Evolutionary conservation across 805 yeast species (phyloP).

Genomic region (Metschnikowia picachoensis): DNA sequence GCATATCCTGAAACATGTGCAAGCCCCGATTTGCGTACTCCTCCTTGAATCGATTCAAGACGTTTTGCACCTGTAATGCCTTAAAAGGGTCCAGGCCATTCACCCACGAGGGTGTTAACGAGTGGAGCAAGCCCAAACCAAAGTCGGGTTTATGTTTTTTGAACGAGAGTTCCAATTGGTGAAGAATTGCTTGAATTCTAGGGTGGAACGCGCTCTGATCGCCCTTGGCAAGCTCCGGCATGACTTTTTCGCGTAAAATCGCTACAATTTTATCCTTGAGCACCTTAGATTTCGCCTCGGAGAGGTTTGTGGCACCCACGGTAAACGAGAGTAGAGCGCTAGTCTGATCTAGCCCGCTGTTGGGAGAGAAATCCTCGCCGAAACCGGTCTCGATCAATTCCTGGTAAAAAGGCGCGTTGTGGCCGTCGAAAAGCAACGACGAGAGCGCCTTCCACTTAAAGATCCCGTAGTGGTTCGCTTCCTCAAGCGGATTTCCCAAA

Average conservation of each 20-base stretch:
- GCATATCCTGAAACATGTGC: slow-evolving; percentile 53
- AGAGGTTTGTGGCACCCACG: slow-evolving; percentile 78
- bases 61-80: slow-evolving; percentile 59
- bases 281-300: slow-evolving; percentile 39
- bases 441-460: slow-evolving; percentile 71
- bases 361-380: slow-evolving; percentile 83
- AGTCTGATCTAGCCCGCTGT: slow-evolving; percentile 81
- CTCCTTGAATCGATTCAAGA: slow-evolving; percentile 54
- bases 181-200: slow-evolving; percentile 78
- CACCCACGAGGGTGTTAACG: slow-evolving; percentile 81
- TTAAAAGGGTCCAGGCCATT: slow-evolving; percentile 76
- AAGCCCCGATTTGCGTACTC: slow-evolving; percentile 53
- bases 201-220: slow-evolving; percentile 24
- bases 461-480: slow-evolving; percentile 52
- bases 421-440: slow-evolving; percentile 80
- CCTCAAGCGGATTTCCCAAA: slow-evolving; percentile 64
- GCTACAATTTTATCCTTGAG: slow-evolving; percentile 47
- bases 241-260: slow-evolving; percentile 41
- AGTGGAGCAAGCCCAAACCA: slow-evolving; percentile 73
- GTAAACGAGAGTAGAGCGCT: slow-evolving; percentile 77
- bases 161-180: slow-evolving; percentile 78
- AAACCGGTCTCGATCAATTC: slow-evolving; percentile 78
- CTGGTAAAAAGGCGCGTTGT: slow-evolving; percentile 85
- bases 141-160: slow-evolving; percentile 88
- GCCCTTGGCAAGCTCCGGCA: slow-evolving; percentile 28